Evolutionary conservation across 306 rosid genomes (phyloP), one percentile per base, ranked within the genome.

Genomic region (Neltuma alba): DNA sequence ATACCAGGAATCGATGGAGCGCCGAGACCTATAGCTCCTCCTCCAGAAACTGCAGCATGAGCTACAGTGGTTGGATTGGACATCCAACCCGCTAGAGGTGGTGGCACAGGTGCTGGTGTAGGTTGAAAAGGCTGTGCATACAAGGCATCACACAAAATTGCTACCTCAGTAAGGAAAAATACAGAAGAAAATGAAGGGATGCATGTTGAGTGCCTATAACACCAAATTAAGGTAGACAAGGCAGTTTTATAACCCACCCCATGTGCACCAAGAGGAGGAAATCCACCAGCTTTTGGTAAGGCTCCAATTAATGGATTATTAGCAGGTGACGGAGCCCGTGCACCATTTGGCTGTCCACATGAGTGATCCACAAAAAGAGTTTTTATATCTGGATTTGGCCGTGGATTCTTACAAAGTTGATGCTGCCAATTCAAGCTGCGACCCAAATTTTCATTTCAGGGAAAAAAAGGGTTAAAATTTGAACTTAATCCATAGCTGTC

Each of bases 351-450:
- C 80, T 95, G 99, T 83, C 96, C 99, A 74, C 99, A 95, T 1
- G 98, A 90, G 83, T 95, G 99, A 87, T 95, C 99, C 83, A 95
- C 99, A 83, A 93, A 95, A 72, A 95, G 98, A 30, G 99, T 95
- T 90, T 95, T 95, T 71, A 95, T 95, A 88, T 93, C 99, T 38
- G 99, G 99, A 95, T 95, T 95, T 30, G 99, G 96, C 81, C 99
- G 89, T 9, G 99, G 99, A 60, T 89, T 95, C 82, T 95, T 95
- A 86, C 99, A 95, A 62, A 95, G 99, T 76, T 93, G 98, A 57
- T 95, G 99, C 88, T 95, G 98, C 99, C 99, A 95, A 86, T 95
- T 95, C 86, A 95, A 85, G 93, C 99, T 95, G 92, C 28, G 86
- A 87, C 78, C 79, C 42, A 74, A 58, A 52, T 69, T 47, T 52